Evolutionary conservation across 2,329 filamentous ascomycete genomes (phyloP).

Genomic region (Clonostachys solani): DNA sequence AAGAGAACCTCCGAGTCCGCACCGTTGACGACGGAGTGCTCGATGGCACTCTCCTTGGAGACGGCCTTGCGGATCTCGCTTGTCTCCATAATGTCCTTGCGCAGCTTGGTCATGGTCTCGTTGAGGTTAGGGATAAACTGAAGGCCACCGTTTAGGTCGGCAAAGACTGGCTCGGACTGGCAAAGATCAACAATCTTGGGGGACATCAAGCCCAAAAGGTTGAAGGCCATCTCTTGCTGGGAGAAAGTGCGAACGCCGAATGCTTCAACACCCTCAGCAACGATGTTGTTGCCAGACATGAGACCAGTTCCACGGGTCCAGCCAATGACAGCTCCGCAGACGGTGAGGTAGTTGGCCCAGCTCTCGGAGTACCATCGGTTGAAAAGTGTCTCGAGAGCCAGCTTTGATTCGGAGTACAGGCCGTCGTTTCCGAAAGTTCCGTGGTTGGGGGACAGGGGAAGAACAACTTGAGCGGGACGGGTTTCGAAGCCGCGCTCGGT

Average conservation of each 20-base stretch:
- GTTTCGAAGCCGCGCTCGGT: conserved; percentile 85
- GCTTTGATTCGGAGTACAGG: conserved; percentile 97
- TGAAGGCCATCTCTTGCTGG: conserved; percentile 99
- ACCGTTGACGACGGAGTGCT: conserved; percentile 96
- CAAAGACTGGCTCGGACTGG: conserved; percentile 92
- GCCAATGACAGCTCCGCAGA: conserved; percentile 96
- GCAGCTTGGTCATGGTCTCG: conserved; percentile 86
- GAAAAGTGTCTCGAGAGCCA: conserved; percentile 94
- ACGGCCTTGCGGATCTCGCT: conserved; percentile 92
- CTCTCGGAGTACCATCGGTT: conserved; percentile 97
- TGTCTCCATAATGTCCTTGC: conserved; percentile 91
- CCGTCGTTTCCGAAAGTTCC: conserved; percentile 97
- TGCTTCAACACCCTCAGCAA: conserved; percentile 93
- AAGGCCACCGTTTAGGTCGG: conserved; percentile 93
- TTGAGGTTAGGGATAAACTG: conserved; percentile 98
- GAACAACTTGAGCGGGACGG: conserved; percentile 90
- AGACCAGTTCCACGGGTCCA: conserved; percentile 98
- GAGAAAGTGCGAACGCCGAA: conserved; percentile 98
- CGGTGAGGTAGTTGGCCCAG: conserved; percentile 96
- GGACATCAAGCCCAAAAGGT: conserved; percentile 92
- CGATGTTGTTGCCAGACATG: conserved; percentile 97
- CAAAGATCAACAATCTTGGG: conserved; percentile 92
- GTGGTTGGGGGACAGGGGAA: conserved; percentile 95
- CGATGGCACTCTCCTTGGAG: conserved; percentile 90
- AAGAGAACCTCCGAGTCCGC: conserved; percentile 88